Base-by-base conservation (phyloP, 192 early-diverging fungal species). In the Backusella australiensis region DNA sequence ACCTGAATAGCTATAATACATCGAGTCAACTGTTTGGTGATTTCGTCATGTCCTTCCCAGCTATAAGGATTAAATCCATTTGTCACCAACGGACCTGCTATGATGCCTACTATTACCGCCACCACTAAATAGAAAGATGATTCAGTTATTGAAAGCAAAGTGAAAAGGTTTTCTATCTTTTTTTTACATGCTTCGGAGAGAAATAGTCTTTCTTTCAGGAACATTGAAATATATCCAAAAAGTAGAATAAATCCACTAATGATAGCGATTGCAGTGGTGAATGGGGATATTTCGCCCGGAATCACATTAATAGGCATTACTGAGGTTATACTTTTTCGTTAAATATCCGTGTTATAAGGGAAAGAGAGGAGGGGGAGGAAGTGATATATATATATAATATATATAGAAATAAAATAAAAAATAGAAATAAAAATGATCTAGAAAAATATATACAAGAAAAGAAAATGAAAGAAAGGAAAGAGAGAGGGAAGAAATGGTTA, bases 1-100 rank as follows among this genome's bases (percentile, higher is more conserved):
- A 87, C 86, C 81, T 95, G 94, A 75, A 98, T 91, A 2, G 92
- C 93, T 78, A 98, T 89, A 46, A 93, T 90, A 72, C 94, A 86
- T 36, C 94, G 89, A 36, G 91, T 88, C 29, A 95, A 87, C 77
- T 94, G 89, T 49, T 91, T 87, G 0, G 91, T 92, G 19, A 94
- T 84, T 49, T 81, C 77, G 42, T 87, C 79, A 69, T 85, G 76
- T 38, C 88, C 73, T 42, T 78, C 67, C 91, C 90, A 91, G 0
- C 75, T 74, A 12, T 73, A 65, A 4, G 96, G 93, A 77, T 96
- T 83, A 67, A 97, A 80, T 76, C 92, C 85, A 52, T 91, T 89
- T 36, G 91, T 80, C 14, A 83, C 93, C 29, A 88, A 75, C 0
- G 95, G 94, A 34, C 96, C 96, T 70, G 95, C 81, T n/a, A 93